Evolutionary conservation across 768 basidiomycete species (phyloP).

Genomic region (Leucosporidium scottii): DNA sequence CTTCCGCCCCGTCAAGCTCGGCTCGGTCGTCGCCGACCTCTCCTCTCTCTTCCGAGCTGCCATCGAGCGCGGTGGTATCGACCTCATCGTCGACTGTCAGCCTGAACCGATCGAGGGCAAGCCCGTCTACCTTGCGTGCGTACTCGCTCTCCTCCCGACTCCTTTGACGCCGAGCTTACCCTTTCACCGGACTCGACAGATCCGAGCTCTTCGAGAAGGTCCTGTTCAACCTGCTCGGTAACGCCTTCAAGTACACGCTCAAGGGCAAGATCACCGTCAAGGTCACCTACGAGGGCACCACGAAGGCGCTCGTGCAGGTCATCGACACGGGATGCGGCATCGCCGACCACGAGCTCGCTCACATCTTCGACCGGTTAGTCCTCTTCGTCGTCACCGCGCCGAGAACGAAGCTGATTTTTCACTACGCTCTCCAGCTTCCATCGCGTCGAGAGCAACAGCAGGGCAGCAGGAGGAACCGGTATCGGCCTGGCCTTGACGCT

Average conservation of each 20-base stretch:
- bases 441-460: constrained; percentile 14
- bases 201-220: constrained; percentile 26
- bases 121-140: constrained; percentile 15
- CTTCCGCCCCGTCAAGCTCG: constrained; percentile 19
- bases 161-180: no score
- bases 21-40: constrained; percentile 7
- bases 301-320: constrained; percentile 14
- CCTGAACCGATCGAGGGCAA: constrained; percentile 16
- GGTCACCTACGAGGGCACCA: not conserved
- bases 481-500: constrained; percentile 29
- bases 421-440: constrained; percentile 13
- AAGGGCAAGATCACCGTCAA: constrained; percentile 13
- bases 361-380: constrained; percentile 28
- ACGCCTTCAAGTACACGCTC: constrained; percentile 27
- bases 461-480: not conserved
- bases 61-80: constrained; percentile 18
- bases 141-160: not conserved
- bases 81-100: constrained; percentile 26
- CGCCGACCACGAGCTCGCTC: constrained; percentile 17
- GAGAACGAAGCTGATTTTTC: not conserved
- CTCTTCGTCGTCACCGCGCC: not conserved
- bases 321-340: constrained; percentile 32
- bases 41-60: constrained; percentile 25
- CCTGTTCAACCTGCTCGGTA: constrained; percentile 16
- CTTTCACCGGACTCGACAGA: not conserved